phyloP scores from a whole-genome alignment of 2,329 filamentous ascomycete species.

The Zopfia rhizophila region DNA sequence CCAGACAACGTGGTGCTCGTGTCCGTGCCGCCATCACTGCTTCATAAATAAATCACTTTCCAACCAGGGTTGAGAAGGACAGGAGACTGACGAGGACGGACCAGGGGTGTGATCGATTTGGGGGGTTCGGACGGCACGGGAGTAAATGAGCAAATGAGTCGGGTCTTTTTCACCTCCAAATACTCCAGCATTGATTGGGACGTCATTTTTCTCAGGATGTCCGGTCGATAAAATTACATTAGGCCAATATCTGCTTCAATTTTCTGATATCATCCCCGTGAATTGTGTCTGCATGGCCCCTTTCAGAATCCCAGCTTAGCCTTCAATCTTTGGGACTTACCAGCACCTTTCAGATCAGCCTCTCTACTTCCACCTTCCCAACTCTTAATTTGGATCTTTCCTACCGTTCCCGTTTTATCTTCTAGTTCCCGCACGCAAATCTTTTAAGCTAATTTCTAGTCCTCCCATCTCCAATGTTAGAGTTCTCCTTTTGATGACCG shows the following conservation, averaged over 20 bases:
- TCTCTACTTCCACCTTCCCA: no score
- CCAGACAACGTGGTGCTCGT: slow-evolving; percentile 86
- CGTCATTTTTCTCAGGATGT: slow-evolving; percentile 51
- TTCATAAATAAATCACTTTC: slow-evolving; percentile 52
- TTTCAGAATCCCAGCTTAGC: no score
- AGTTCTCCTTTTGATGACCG: no score
- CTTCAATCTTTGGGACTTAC: no score
- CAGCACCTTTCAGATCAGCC: no score
- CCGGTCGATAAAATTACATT: slow-evolving; percentile 48
- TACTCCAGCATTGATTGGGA: slow-evolving; percentile 48
- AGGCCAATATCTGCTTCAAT: slow-evolving; percentile 46
- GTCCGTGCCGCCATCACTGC: slow-evolving; percentile 70
- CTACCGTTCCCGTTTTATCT: no score
- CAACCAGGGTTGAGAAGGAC: slow-evolving; percentile 18
- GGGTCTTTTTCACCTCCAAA: slow-evolving; percentile 50
- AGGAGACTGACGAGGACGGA: slow-evolving; percentile 30
- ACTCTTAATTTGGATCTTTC: no score
- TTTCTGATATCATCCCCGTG: no score
- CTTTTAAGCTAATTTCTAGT: no score
- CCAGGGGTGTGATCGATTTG: slow-evolving; percentile 27
- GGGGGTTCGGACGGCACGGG: slow-evolving; percentile 48
- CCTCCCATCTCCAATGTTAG: no score
- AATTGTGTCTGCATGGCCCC: no score
- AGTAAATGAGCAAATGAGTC: slow-evolving; percentile 54
- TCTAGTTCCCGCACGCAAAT: no score